Evolutionary conservation across 2,329 filamentous ascomycete species (phyloP).

Genomic region (Periconia macrospinosa): DNA sequence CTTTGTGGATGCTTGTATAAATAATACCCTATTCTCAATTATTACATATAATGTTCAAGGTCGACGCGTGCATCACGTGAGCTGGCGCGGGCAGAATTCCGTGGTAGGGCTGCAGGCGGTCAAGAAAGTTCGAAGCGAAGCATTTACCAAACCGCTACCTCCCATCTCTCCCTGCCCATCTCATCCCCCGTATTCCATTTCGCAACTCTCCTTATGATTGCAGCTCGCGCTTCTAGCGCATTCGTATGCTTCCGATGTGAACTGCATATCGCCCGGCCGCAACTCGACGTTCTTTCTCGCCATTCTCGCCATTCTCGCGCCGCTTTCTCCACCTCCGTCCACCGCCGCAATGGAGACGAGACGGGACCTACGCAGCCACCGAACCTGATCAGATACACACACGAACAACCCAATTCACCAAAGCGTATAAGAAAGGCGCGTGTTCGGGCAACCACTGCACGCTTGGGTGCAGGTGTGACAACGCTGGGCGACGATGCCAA

Average conservation of each 20-base stretch:
- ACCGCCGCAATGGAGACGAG: constrained; percentile 26
- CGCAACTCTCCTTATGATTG: constrained; percentile 36
- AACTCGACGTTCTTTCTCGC: constrained; percentile 15
- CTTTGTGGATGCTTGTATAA: too few species aligned
- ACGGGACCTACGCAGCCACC: constrained; percentile 1
- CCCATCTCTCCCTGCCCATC: constrained; percentile 7
- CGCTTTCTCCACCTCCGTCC: constrained; percentile 31
- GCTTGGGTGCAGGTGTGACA: constrained; percentile 31
- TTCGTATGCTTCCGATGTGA: constrained; percentile 45
- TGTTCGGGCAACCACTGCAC: constrained; percentile 31
- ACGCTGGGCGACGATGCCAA: constrained; percentile 38
- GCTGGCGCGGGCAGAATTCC: constrained; percentile 33
- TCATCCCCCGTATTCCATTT: constrained; percentile 4
- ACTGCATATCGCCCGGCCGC: constrained; percentile 28
- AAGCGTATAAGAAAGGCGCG: constrained; percentile 24
- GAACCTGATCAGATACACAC: constrained; percentile 1
- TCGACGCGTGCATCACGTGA: constrained; percentile 29
- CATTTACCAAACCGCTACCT: constrained; percentile 8
- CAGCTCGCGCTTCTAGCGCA: constrained; percentile 36
- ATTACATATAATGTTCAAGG: not conserved
- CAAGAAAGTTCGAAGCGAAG: constrained; percentile 23
- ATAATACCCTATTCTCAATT: not conserved
- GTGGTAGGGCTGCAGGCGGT: constrained; percentile 31
- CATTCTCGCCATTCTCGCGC: constrained; percentile 17
- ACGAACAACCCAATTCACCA: constrained; percentile 19